Base-by-base conservation (phyloP, 768 basidiomycete genomes). In the Russula foetens region DNA sequence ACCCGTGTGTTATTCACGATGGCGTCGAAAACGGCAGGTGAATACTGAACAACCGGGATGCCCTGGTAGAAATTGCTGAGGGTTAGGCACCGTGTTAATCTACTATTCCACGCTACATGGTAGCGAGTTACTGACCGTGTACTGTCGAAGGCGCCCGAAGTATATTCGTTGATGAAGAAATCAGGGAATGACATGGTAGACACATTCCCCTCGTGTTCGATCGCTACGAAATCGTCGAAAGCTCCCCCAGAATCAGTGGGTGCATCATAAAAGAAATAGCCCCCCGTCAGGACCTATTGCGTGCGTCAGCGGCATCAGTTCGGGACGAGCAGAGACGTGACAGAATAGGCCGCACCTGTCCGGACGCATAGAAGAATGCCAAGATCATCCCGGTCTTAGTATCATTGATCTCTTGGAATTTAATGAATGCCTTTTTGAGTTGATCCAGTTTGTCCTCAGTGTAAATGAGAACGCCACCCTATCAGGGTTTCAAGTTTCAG, bases 211-310 rank as follows among this genome's bases (percentile, higher is more conserved):
- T n/a, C n/a, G 23, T 43, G 17, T 23, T 53, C 39, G 17, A 66
- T 51, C 44, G 51, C 63, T n/a, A 67, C 35, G 26, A 67, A 55
- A n/a, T 63, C 60, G 17, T 66, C 57, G 38, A 67, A 67, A 12
- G 59, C 53, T 7, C 65, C 65, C 2, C 4, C 31, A 14, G 60
- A 54, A 9, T n/a, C n/a, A n/a, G 59, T 49, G 14, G 66, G 64
- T 2, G 35, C 66, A 38, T 67, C 58, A 45, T 67, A 67, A 28
- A 65, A 67, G 0, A 60, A 14, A 4, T 26, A 7, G 15, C 38
- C 17, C 1, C 7, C 2, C 3, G 23, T 14, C 4, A 2, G 14
- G 21, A 51, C 11, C 49, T 51, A 33, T 7, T 15, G 28, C 23
- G 49, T 7, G n/a, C n/a, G n/a, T n/a, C 8, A 51, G 15, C 23